Percentiles rank a stretch among this genome's conserved stretches.
phyloP scores from a whole-genome alignment of 2,329 filamentous ascomycete species.

The Colletotrichum incanum region DNA sequence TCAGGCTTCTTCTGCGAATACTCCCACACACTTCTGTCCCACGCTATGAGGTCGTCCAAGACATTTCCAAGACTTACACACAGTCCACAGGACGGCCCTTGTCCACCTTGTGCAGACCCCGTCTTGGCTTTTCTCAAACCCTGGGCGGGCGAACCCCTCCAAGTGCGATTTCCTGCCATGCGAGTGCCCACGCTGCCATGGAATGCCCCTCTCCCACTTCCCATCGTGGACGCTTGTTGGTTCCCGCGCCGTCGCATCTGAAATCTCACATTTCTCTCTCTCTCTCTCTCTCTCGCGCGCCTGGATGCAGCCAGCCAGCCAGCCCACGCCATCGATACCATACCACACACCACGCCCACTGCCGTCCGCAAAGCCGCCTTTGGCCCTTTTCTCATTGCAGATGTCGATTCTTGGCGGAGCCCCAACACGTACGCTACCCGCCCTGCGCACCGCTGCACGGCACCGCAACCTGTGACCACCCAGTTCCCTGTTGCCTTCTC shows the following conservation, averaged over 20 bases:
- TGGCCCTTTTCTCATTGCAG: conserved; percentile 30
- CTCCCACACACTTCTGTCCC: conserved; percentile 6
- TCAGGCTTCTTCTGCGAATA: conserved; percentile 8
- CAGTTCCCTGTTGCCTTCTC: neutral
- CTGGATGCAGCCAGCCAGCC: conserved; percentile 36
- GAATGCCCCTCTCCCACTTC: conserved; percentile 13
- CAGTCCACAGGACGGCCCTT: conserved; percentile 35
- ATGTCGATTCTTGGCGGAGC: conserved; percentile 29
- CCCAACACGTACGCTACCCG: conserved; percentile 19
- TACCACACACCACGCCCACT: conserved; percentile 8
- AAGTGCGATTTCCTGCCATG: neutral
- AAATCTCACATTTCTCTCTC: conserved; percentile 35
- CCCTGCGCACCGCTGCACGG: conserved; percentile 9
- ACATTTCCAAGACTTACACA: conserved; percentile 39
- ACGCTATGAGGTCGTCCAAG: conserved; percentile 41
- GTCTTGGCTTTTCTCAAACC: conserved; percentile 39
- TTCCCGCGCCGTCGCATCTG: conserved; percentile 35
- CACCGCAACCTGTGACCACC: conserved; percentile 3
- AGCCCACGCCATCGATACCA: neutral
- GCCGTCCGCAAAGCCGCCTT: conserved; percentile 32
- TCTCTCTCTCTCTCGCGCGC: conserved; percentile 28
- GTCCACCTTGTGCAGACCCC: conserved; percentile 41
- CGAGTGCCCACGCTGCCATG: neutral
- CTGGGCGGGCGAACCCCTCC: conserved; percentile 18
- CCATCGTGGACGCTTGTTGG: neutral